These are phyloP conservation scores for Fusarium metavorans DNA, from an alignment of 2,329 filamentous ascomycete genomes.

Conservation along the genomic window DNA sequence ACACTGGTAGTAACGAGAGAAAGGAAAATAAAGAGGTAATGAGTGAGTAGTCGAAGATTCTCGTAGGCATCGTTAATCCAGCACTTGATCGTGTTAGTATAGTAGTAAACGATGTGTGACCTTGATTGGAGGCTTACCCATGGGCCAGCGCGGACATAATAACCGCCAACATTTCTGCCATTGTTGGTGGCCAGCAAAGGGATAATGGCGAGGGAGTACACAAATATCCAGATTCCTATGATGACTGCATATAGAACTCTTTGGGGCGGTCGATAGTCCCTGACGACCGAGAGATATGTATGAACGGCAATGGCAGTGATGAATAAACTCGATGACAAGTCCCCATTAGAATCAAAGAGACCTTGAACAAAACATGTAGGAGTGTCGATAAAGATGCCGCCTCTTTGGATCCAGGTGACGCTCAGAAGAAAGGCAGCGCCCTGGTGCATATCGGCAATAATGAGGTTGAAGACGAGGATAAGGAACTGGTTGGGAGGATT, in stretches of 20 bases:
- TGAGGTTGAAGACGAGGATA: slow-evolving; percentile 76
- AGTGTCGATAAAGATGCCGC: slow-evolving; percentile 66
- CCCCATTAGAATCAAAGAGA: slow-evolving; percentile 75
- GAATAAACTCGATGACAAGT: slow-evolving; percentile 74
- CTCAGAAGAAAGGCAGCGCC: slow-evolving; percentile 72
- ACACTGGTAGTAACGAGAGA: slow-evolving; percentile 51
- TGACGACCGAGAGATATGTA: slow-evolving; percentile 73
- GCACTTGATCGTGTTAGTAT: slow-evolving; percentile 57
- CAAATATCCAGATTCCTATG: slow-evolving; percentile 66
- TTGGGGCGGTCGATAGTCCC: slow-evolving; percentile 64
- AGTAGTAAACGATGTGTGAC: background rate
- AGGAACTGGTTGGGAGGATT: slow-evolving; percentile 71
- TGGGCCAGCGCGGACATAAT: slow-evolving; percentile 72
- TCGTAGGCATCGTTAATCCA: slow-evolving; percentile 70
- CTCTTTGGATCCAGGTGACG: slow-evolving; percentile 65
- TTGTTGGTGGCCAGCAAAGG: slow-evolving; percentile 59
- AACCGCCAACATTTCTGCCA: slow-evolving; percentile 53
- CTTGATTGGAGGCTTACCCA: slow-evolving; percentile 60
- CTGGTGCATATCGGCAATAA: slow-evolving; percentile 76
- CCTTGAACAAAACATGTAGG: slow-evolving; percentile 72
- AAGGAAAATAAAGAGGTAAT: slow-evolving; percentile 73
- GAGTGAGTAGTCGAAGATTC: slow-evolving; percentile 67
- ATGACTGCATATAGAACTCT: slow-evolving; percentile 63
- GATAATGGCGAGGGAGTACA: slow-evolving; percentile 66
- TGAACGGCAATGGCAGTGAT: slow-evolving; percentile 74